Base-by-base conservation (phyloP, 371 early-diverging fungal species). In the Syncephalastrum monosporum region DNA sequence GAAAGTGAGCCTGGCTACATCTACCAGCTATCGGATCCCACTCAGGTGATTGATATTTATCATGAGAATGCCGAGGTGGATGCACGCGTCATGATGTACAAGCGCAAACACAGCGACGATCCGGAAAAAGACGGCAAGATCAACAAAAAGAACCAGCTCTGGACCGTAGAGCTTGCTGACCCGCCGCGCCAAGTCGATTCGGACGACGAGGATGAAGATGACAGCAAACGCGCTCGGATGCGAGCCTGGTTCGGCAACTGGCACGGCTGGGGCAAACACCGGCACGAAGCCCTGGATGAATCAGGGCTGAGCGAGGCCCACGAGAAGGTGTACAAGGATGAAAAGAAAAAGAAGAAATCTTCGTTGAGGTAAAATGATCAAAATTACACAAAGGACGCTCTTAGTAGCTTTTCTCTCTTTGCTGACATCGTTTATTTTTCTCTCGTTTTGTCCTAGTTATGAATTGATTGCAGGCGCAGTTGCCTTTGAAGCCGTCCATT, bases 391-490 rank as follows among this genome's bases (percentile, higher is more conserved):
- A 33, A 10, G 6, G 5, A 10, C 38, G 10, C 38, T 33, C 38
- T 10, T 33, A 8, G 38, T 33, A 42, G 25, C 50, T 19, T 1
- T 10, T 10, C 0, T 24, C 44, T 6, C 8, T 33, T 14, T 3
- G 15, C 16, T 52, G 21, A 53, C 21, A 6, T 14, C 3, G 44
- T 53, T 0, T 14, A n/a, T 46, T 49, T 23, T 16, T 42, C 45
- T 29, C 47, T 14, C 25, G 7, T 16, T 42, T 3, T 53, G 41
- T 14, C 16, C 10, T 55, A 73, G 69, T 49, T 80, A 82, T 47
- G 79, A 85, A 57, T 52, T 85, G 24, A 69, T 85, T 52, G 85
- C 81, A 33, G 85, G 81, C 47, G 85, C 85, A 25, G 85, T 78
- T 45, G 83, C 79, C n/a, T 82, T 76, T 42, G 79, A 79, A 27